Conservation (phyloP, 1,284 basidiomycete genomes). For the Wolfiporia cocos region DNA sequence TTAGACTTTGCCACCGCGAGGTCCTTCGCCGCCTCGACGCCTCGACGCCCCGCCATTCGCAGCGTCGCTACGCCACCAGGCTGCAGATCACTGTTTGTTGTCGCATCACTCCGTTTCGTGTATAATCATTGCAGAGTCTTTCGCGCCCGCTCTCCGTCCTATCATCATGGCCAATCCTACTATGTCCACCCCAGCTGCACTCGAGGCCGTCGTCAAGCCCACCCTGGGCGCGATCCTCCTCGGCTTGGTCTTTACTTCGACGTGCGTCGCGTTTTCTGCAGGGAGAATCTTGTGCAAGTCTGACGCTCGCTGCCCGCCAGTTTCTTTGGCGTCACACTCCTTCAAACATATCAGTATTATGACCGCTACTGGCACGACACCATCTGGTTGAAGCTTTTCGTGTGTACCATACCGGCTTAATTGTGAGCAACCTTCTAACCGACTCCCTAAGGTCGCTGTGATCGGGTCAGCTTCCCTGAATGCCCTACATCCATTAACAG, state of each 20-base stretch:
- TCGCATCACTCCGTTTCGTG: too few relatives aligned
- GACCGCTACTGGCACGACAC: constrained; percentile 6
- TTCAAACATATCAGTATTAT: constrained; percentile 8
- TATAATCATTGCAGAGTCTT: too few relatives aligned
- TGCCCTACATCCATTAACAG: too few relatives aligned
- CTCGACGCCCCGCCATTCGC: too few relatives aligned
- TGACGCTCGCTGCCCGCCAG: neutral
- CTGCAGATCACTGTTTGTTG: too few relatives aligned
- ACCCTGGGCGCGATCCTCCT: constrained; percentile 5
- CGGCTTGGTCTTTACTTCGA: constrained; percentile 2
- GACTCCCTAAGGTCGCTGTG: constrained; percentile 1
- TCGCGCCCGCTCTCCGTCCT: too few relatives aligned
- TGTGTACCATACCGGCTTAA: neutral
- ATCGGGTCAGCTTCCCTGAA: neutral
- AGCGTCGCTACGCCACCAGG: too few relatives aligned
- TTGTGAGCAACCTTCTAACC: neutral
- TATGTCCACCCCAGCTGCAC: too few relatives aligned
- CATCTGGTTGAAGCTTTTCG: constrained; percentile 5
- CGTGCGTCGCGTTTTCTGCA: neutral
- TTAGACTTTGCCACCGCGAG: too few relatives aligned
- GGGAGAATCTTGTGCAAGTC: neutral
- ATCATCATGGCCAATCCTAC: too few relatives aligned
- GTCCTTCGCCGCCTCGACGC: too few relatives aligned
- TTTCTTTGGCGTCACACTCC: constrained; percentile 4
- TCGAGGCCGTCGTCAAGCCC: too few relatives aligned